Evolutionary conservation across 2,329 filamentous ascomycete species (phyloP).

Genomic region (Graphilbum fragrans): DNA sequence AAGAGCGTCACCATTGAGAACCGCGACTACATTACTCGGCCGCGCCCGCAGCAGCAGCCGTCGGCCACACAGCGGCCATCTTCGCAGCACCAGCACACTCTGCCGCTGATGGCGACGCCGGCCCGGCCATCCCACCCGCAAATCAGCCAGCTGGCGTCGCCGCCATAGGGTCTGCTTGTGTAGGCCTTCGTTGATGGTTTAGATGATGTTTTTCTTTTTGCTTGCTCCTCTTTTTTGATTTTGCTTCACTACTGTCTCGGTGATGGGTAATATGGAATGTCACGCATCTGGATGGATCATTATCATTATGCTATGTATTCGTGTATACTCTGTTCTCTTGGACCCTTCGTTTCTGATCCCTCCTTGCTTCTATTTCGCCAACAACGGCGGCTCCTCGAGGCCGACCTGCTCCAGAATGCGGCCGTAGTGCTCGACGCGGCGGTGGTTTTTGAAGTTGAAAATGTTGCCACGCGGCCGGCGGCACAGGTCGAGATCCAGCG

Average conservation of each 20-base stretch:
- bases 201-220: neutral
- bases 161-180: constrained; percentile 3
- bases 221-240: neutral
- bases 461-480: constrained; percentile 33
- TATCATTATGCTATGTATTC: neutral
- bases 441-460: constrained; percentile 31
- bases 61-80: constrained; percentile 4
- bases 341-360: neutral
- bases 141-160: constrained; percentile 7
- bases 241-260: neutral
- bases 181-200: neutral
- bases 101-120: constrained; percentile 2
- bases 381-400: constrained; percentile 14
- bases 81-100: constrained; percentile 16
- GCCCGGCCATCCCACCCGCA: constrained; percentile 4
- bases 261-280: neutral
- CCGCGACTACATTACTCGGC: constrained; percentile 54
- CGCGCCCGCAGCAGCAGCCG: constrained; percentile 13
- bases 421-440: constrained; percentile 29
- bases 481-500: constrained; percentile 35
- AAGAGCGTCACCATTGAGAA: constrained; percentile 88
- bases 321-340: neutral
- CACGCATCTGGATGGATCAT: neutral
- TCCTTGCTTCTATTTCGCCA: constrained; percentile 4
- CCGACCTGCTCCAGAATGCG: constrained; percentile 27